Evolutionary conservation across 2,329 filamentous ascomycete genomes (phyloP).

Genomic region (Camillea tinctor): DNA sequence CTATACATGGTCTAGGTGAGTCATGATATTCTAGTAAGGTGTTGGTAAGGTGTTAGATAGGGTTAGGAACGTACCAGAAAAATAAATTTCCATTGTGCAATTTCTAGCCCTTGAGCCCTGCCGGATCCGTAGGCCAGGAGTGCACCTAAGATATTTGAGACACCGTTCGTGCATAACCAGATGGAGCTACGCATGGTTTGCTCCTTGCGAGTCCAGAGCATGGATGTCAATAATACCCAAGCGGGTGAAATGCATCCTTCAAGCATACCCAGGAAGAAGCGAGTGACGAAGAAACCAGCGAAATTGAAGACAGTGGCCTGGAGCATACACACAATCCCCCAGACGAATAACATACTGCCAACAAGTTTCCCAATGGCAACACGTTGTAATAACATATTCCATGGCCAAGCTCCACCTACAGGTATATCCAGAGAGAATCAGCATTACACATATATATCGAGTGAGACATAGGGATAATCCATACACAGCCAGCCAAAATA

Average conservation of each 20-base stretch:
- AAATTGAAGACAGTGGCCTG: conserved; percentile 27
- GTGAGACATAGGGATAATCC: neutral
- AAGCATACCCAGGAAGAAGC: conserved; percentile 29
- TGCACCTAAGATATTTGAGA: conserved; percentile 19
- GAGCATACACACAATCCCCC: conserved; percentile 29
- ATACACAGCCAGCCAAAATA: conserved; percentile 42
- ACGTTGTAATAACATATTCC: conserved; percentile 41
- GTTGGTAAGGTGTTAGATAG: neutral
- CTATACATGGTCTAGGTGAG: neutral
- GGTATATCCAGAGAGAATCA: neutral
- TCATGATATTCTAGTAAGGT: neutral
- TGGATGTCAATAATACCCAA: conserved; percentile 27
- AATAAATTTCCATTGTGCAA: conserved; percentile 31
- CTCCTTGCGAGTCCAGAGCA: conserved; percentile 31
- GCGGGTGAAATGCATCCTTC: conserved; percentile 27
- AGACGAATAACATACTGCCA: conserved; percentile 45
- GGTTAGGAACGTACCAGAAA: conserved; percentile 27
- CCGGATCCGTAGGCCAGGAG: conserved; percentile 22
- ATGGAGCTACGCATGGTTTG: conserved; percentile 28
- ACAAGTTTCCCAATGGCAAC: conserved; percentile 42
- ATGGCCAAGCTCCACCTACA: conserved; percentile 36
- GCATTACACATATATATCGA: neutral
- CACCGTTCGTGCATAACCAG: conserved; percentile 22
- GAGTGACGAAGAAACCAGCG: conserved; percentile 25
- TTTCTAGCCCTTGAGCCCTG: conserved; percentile 13